These are phyloP conservation scores for Dittrichia graveolens DNA, from an alignment of 129 eudicot genomes.

Conservation along the genomic window DNA sequence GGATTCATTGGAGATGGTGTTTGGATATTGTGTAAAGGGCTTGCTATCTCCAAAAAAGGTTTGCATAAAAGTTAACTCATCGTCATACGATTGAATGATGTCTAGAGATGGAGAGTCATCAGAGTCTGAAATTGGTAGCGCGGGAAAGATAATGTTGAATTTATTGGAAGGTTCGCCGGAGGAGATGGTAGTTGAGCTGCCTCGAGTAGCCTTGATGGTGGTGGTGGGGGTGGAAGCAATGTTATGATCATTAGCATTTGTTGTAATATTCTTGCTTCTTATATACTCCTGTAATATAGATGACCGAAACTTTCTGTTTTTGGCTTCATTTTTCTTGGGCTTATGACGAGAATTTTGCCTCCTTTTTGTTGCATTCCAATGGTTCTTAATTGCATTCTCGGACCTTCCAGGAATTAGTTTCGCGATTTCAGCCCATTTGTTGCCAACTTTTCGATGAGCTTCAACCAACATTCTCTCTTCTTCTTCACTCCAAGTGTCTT, in stretches of 20 bases:
- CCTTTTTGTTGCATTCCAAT: conserved; percentile 83
- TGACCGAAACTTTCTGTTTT: conserved; percentile 26
- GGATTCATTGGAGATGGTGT: conserved; percentile 23
- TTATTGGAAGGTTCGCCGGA: conserved; percentile 23
- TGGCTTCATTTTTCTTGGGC: conserved; percentile 37
- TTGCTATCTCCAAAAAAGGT: conserved; percentile 36
- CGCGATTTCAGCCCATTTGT: conserved; percentile 83
- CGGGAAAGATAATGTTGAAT: conserved; percentile 25
- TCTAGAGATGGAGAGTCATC: conserved; percentile 45
- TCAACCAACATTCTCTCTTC: conserved; percentile 68
- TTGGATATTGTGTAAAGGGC: conserved; percentile 16
- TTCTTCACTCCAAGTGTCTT: conserved; percentile 71
- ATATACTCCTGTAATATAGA: conserved; percentile 57
- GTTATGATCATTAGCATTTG: conserved; percentile 10
- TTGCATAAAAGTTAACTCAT: conserved; percentile 60
- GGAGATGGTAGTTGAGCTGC: conserved; percentile 28
- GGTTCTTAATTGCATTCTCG: conserved; percentile 76
- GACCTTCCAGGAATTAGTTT: conserved; percentile 70
- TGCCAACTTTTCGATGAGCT: conserved; percentile 54
- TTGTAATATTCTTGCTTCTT: conserved; percentile 23
- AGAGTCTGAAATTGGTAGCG: conserved; percentile 23
- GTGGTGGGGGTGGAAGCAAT: conserved; percentile 26
- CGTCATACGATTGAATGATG: conserved; percentile 45
- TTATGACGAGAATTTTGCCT: conserved; percentile 59
- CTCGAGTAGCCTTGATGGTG: not conserved